Conservation (phyloP, 2,329 filamentous ascomycete genomes). For the Mycosphaerella sp. region DNA sequence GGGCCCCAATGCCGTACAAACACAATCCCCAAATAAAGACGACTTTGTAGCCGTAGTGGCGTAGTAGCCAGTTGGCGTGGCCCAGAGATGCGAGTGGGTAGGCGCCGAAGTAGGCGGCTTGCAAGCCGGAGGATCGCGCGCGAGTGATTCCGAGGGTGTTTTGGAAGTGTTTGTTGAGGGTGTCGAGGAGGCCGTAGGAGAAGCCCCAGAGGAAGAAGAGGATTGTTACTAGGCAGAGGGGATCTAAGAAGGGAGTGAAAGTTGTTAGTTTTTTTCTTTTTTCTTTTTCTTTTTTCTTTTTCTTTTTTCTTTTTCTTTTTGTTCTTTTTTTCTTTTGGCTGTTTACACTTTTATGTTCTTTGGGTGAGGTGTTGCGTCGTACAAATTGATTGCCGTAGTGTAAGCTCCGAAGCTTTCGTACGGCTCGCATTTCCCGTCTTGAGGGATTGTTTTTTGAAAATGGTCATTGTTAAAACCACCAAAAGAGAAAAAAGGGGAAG, state of each 20-base stretch:
- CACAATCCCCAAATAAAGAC: conserved; percentile 48
- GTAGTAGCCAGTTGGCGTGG: conserved; percentile 36
- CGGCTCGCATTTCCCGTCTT: conserved; percentile 15
- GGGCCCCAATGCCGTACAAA: conserved; percentile 51
- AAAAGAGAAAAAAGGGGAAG: no score
- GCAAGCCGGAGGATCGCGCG: conserved; percentile 37
- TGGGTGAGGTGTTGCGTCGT: neutral
- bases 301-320: neutral
- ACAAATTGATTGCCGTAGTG: conserved; percentile 12
- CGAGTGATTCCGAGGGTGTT: conserved; percentile 39
- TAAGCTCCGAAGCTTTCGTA: conserved; percentile 18
- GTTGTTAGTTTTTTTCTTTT: no score
- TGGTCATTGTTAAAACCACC: conserved; percentile 6
- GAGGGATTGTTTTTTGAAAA: conserved; percentile 15
- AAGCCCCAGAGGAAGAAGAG: conserved; percentile 57
- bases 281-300: neutral
- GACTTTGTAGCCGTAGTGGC: conserved; percentile 45
- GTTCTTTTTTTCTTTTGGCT: neutral
- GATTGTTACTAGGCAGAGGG: conserved; percentile 56
- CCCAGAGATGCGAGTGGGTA: conserved; percentile 46
- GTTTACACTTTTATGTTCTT: no score
- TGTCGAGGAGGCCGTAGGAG: conserved; percentile 52
- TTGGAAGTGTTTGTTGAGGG: conserved; percentile 47
- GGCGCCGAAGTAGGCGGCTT: conserved; percentile 47
- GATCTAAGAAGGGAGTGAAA: no score